Evolutionary conservation across 2,329 filamentous ascomycete genomes (phyloP), one percentile per base, ranked within the genome.

Genomic region (Ascochyta pisi): DNA sequence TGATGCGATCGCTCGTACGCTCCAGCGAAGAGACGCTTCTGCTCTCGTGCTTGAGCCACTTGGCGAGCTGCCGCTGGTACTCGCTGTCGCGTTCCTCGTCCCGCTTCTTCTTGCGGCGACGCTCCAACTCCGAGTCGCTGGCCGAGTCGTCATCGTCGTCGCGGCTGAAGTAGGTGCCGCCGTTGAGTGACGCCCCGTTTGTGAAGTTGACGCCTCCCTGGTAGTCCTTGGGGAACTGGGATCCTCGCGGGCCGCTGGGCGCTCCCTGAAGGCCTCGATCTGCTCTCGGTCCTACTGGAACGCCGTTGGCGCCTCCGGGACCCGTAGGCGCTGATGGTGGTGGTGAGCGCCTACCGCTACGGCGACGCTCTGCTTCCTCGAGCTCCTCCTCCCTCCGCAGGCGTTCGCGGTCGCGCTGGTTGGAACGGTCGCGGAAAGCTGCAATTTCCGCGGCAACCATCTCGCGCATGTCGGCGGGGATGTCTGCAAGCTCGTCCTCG

Each of bases 401-500:
- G 3, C 95, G 89, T 75, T 99, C 95, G 70, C 96, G 79, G 71
- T 99, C 95, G 35, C 94, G 85, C 58, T 90, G 87, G 57, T 88
- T 96, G 65, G 94, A 97, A 19, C 94, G 85, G 64, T 99, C 95
- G 62, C 95, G 85, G 80, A 99, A 99, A 0, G 93, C 91, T 0
- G 92, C 88, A 68, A 99, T 99, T 74, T 99, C 96, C 54, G 89
- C 89, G 0, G 95, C 91, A 15, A 99, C 95, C 0, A 92, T 93
- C 73, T 96, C 95, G 23, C 95, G 88, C 92, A 96, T 96, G 73
- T 98, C 95, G 0, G 91, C 89, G 0, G 95, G 95, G 43, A 99
- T 97, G 68, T 99, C 95, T 19, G 93, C 89, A 40, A 99, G 82
- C 70, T 99, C 95, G 70, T 99, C 96, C 61, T 99, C 95, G 48